phyloP scores from a whole-genome alignment of 805 yeast species.

The Candida chauliodis region DNA sequence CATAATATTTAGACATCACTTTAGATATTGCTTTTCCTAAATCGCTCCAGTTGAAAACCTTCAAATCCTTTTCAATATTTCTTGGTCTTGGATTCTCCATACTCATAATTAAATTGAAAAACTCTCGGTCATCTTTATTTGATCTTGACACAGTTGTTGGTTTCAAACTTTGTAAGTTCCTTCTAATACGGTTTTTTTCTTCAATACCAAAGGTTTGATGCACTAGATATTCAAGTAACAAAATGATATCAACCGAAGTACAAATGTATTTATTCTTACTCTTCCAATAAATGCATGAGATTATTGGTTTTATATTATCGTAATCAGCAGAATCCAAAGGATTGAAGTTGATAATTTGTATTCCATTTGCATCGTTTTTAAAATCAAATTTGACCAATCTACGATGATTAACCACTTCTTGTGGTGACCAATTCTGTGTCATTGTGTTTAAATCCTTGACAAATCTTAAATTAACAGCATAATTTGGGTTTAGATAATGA shows the following conservation, averaged over 20 bases:
- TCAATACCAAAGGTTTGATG: slow-evolving; percentile 56
- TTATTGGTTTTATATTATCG: slow-evolving; percentile 41
- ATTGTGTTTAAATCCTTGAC: slow-evolving; percentile 31
- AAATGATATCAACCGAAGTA: slow-evolving; percentile 63
- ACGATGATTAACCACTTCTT: slow-evolving; percentile 40
- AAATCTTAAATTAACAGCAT: slow-evolving; percentile 25
- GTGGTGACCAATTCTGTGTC: slow-evolving; percentile 44
- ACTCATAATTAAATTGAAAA: slow-evolving; percentile 48
- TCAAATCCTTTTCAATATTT: slow-evolving; percentile 67
- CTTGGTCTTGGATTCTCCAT: slow-evolving; percentile 64
- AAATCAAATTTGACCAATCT: slow-evolving; percentile 48
- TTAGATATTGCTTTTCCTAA: slow-evolving; percentile 52
- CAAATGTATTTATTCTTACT: slow-evolving; percentile 47
- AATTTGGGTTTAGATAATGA: slow-evolving; percentile 4
- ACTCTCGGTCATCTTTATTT: slow-evolving; percentile 25
- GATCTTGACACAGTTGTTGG: slow-evolving; percentile 58
- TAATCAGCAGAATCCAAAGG: slow-evolving; percentile 32
- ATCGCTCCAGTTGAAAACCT: slow-evolving; percentile 59
- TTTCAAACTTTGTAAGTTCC: slow-evolving; percentile 61
- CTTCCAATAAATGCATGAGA: slow-evolving; percentile 59
- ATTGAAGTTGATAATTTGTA: slow-evolving; percentile 30
- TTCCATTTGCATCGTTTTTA: slow-evolving; percentile 27
- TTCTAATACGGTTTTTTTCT: slow-evolving; percentile 65
- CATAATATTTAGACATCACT: slow-evolving; percentile 55
- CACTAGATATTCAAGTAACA: slow-evolving; percentile 54